Evolutionary conservation across 495 filamentous ascomycete species (phyloP).

Genomic region (Friedmanniomyces simplex): DNA sequence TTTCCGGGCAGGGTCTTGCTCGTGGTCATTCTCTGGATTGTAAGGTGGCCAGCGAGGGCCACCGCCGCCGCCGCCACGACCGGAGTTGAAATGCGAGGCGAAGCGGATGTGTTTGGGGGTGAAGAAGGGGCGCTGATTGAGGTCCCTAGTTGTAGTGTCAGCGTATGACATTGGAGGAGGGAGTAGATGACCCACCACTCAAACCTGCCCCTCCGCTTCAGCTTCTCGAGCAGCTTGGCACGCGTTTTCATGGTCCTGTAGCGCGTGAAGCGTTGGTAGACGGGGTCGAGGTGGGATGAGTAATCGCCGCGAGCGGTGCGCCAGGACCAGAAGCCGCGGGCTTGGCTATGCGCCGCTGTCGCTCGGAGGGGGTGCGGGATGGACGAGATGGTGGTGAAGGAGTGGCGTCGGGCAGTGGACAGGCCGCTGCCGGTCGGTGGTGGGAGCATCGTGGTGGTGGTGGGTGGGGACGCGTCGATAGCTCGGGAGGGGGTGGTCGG

Average conservation of each 20-base stretch:
- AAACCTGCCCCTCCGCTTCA: constrained; percentile 9
- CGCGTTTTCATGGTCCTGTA: constrained; percentile 15
- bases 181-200: constrained; percentile 7
- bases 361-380: not conserved
- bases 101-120: constrained; percentile 14
- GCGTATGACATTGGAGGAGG: too few relatives aligned
- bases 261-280: constrained; percentile 10
- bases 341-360: not conserved
- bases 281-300: constrained; percentile 11
- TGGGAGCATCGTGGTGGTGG: not conserved
- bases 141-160: not conserved
- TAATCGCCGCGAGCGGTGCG: not conserved
- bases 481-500: not conserved
- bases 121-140: constrained; percentile 16
- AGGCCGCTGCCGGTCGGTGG: not conserved
- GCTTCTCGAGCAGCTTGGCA: constrained; percentile 12
- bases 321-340: constrained; percentile 5
- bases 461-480: too few relatives aligned
- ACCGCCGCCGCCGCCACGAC: not conserved
- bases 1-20: not conserved
- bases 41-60: not conserved
- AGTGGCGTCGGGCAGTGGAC: not conserved
- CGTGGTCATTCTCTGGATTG: not conserved
- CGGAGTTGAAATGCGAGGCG: constrained; percentile 8
- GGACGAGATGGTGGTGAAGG: not conserved